These are phyloP conservation scores for Iris macrosiphon DNA, from an alignment of 106 monocot species.

Conservation along the genomic window DNA sequence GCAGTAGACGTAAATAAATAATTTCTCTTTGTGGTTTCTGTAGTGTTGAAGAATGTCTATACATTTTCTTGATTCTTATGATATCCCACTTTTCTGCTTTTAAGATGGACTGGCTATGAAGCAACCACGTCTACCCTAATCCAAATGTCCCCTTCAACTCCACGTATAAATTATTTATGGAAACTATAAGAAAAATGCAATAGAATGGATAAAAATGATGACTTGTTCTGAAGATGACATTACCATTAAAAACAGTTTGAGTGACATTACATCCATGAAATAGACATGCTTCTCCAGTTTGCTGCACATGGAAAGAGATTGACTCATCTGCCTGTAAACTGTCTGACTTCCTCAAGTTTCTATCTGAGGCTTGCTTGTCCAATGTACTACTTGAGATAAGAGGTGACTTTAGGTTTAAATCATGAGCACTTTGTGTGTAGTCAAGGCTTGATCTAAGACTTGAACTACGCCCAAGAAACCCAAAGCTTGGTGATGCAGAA, in stretches of 20 bases:
- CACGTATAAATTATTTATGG: not conserved
- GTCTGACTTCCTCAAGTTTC: conserved; percentile 15
- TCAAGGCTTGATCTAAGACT: conserved; percentile 38
- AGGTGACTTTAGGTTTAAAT: conserved; percentile 35
- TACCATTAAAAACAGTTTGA: conserved; percentile 94
- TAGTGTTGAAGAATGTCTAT: no score
- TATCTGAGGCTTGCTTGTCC: conserved; percentile 24
- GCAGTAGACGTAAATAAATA: no score
- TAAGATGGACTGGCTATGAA: no score
- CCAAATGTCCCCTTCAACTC: not conserved
- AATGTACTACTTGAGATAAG: conserved; percentile 26
- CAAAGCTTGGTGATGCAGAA: conserved; percentile 71
- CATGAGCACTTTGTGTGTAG: conserved; percentile 28
- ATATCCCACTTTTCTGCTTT: no score
- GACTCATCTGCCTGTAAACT: conserved; percentile 6
- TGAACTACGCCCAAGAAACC: conserved; percentile 41
- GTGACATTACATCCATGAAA: conserved; percentile 63
- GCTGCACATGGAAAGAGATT: conserved; percentile 35
- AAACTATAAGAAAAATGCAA: not conserved
- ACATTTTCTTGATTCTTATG: no score
- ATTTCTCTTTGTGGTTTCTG: no score
- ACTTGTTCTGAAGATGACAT: not conserved
- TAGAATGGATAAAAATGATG: not conserved
- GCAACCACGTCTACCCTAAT: no score
- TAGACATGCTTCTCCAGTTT: conserved; percentile 32